These are phyloP conservation scores for Blastocystis sp. DNA, from an alignment of 352 stramenopile species.

Conservation along the genomic window DNA sequence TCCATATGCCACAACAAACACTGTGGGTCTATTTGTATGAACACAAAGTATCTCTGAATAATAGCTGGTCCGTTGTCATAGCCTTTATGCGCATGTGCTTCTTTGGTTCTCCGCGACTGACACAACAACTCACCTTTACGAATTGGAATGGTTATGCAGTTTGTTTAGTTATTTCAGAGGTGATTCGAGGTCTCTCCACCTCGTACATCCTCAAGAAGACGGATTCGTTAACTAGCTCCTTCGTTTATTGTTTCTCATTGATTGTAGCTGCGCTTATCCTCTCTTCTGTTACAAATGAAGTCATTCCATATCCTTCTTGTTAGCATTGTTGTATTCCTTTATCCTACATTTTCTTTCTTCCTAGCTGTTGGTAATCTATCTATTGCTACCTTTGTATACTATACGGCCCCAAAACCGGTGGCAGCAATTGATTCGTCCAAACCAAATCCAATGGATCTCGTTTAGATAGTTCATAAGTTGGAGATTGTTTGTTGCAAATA, in stretches of 20 bases:
- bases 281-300: background rate
- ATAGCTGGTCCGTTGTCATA: conserved; percentile 5
- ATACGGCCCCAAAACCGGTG: background rate
- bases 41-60: background rate
- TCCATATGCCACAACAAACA: conserved; percentile 11
- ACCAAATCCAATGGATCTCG: background rate
- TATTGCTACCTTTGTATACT: conserved; percentile 14
- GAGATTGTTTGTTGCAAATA: background rate
- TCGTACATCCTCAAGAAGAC: background rate
- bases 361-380: conserved; percentile 2
- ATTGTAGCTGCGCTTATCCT: conserved; percentile 26
- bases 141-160: conserved; percentile 35
- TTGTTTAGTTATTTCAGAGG: background rate
- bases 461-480: background rate
- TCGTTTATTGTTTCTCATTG: conserved; percentile 15
- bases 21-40: conserved; percentile 20
- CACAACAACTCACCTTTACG: conserved; percentile 12
- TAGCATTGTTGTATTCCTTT: background rate
- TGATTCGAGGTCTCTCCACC: background rate
- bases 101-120: background rate
- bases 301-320: conserved; percentile 37
- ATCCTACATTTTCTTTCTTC: conserved; percentile 15
- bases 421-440: background rate
- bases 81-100: background rate
- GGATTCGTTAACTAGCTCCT: background rate